Conservation (phyloP, 176 grass and related monocot genomes). For the Triticum urartu region DNA sequence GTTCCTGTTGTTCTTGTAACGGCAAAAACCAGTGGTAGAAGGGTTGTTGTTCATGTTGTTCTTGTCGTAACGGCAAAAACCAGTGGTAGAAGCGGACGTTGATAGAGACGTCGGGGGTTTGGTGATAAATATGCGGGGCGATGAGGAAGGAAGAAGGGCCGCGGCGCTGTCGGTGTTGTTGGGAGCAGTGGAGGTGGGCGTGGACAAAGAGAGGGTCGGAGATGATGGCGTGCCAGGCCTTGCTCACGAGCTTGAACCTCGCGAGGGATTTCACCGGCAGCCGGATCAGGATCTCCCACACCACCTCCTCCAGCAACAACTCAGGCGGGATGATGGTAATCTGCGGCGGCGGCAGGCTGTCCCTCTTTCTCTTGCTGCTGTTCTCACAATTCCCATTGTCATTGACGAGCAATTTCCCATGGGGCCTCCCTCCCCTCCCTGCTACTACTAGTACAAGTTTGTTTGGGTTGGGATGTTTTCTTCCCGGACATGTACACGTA, state of each 20-base stretch:
- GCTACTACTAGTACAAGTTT: no score
- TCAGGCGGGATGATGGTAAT: no score
- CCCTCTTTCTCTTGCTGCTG: not conserved
- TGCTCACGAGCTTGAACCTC: constrained; percentile 3
- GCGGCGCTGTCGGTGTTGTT: not conserved
- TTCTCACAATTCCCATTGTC: no score
- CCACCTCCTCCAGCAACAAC: not conserved
- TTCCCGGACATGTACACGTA: no score
- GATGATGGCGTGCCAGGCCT: constrained; percentile 12
- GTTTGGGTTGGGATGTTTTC: no score
- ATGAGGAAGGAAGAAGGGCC: constrained; percentile 10
- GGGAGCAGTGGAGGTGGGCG: not conserved
- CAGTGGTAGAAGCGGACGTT: not conserved
- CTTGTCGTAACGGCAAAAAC: not conserved
- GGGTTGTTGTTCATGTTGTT: no score
- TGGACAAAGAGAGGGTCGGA: not conserved
- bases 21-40: not conserved
- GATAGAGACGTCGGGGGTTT: not conserved
- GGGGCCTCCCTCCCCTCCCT: no score
- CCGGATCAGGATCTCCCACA: not conserved
- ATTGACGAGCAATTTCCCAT: no score
- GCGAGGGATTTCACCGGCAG: not conserved
- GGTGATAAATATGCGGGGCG: not conserved
- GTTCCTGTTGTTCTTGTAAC: no score
- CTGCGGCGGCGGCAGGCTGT: no score